These are phyloP conservation scores for Paragyromitra xinjiangensis DNA, from an alignment of 495 filamentous ascomycete species.

Conservation along the genomic window DNA sequence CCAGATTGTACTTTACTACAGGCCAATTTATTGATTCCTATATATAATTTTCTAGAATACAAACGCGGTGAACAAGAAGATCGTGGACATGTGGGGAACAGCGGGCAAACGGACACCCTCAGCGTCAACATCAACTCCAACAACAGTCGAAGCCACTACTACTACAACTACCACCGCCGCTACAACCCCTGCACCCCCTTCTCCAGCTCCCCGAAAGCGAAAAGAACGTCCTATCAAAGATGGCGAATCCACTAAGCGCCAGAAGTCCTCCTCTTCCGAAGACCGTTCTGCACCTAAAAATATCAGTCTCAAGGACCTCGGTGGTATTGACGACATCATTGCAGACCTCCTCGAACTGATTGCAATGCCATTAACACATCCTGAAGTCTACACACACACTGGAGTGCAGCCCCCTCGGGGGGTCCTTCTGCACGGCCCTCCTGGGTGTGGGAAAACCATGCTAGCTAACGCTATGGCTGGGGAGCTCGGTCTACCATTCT, in stretches of 20 bases:
- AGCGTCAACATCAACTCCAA: constrained; percentile 41
- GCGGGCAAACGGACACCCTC: constrained; percentile 56
- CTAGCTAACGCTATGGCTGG: constrained; percentile 91
- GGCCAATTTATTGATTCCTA: not conserved
- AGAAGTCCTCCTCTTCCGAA: constrained; percentile 42
- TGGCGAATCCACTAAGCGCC: constrained; percentile 41
- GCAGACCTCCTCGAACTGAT: constrained; percentile 79
- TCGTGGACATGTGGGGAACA: constrained; percentile 74
- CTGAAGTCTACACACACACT: constrained; percentile 69
- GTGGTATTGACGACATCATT: constrained; percentile 83
- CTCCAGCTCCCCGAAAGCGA: constrained; percentile 38
- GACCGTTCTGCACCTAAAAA: constrained; percentile 74
- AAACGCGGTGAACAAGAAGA: constrained; percentile 78
- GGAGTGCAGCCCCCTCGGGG: constrained; percentile 83
- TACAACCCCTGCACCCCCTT: constrained; percentile 24
- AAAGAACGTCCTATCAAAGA: constrained; percentile 63
- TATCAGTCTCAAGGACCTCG: constrained; percentile 80
- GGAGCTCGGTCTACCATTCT: constrained; percentile 82
- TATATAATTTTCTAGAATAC: constrained; percentile 62
- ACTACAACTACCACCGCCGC: constrained; percentile 14
- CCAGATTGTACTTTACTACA: not conserved
- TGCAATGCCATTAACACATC: constrained; percentile 76
- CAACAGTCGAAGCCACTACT: constrained; percentile 46
- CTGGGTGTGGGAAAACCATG: constrained; percentile 95
- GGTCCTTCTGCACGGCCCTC: constrained; percentile 89